Percentiles rank a stretch among this genome's conserved stretches.
phyloP scores from a whole-genome alignment of 345 rosid species.

The Syzygium oleosum region DNA sequence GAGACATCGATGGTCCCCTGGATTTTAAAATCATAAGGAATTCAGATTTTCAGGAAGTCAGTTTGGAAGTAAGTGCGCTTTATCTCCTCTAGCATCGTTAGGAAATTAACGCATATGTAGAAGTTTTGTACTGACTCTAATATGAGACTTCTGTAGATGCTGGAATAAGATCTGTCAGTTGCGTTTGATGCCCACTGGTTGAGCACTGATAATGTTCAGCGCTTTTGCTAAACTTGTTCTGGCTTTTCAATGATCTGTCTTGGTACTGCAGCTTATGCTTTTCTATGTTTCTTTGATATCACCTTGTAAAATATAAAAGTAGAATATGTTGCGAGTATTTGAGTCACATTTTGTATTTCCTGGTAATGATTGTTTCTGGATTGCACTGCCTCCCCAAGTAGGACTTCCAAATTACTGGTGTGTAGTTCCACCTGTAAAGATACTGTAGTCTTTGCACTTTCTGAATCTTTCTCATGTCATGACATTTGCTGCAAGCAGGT shows the following conservation, averaged over 20 bases:
- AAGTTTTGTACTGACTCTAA: not conserved
- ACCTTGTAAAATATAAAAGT: not conserved
- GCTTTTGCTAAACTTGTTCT: not conserved
- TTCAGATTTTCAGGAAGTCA: conserved; percentile 75
- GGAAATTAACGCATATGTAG: not conserved
- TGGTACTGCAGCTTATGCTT: not conserved
- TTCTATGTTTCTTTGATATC: not conserved
- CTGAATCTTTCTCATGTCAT: not conserved
- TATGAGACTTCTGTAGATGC: not conserved
- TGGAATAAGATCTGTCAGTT: not conserved
- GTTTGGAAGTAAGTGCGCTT: conserved; percentile 58
- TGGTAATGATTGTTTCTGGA: not conserved
- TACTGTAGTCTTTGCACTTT: not conserved
- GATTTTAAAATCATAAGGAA: conserved; percentile 68
- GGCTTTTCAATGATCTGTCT: not conserved
- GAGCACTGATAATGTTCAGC: not conserved
- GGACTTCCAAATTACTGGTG: not conserved
- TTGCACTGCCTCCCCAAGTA: not conserved
- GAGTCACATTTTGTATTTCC: not conserved
- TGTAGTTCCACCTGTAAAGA: not conserved
- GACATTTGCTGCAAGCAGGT: conserved; percentile 29
- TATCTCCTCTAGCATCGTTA: not conserved
- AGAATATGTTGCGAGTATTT: not conserved
- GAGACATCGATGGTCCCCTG: conserved; percentile 49
- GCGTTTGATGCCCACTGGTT: not conserved